Evolutionary conservation across 148 eudicot genomes (phyloP), one percentile per base, ranked within the genome.

Genomic region (Persicaria maculosa): DNA sequence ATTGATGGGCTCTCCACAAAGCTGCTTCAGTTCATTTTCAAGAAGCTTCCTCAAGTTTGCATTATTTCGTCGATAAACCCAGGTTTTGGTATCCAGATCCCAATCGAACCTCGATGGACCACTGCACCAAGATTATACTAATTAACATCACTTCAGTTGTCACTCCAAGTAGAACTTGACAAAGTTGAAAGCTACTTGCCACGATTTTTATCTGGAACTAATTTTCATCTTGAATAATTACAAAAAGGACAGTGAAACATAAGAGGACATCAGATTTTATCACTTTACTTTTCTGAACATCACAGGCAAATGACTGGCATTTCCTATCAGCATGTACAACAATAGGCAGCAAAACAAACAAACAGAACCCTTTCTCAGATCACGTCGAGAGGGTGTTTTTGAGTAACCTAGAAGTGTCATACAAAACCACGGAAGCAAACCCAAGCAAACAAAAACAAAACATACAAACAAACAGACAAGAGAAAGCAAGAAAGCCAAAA

Each of bases 71-170:
- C 93, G 81, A 58, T 91, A 91, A 17, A 91, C 70, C 93, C 97
- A 91, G 65, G 88, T 80, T 72, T 82, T 75, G 59, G 83, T 72
- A 81, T 72, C 74, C 55, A 57, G 79, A 83, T 91, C 93, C 93
- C 97, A 91, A 54, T 91, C 97, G 73, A 81, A 91, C 76, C 97
- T 84, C 52, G 93, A 75, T 0, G 97, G 97, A 31, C 97, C 93
- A 80, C 97, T 89, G 80, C 86, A 88, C 75, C 40, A 72, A 54
- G 20, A 78, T 48, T 16, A 59, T 62, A 22, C 25, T 22, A 68
- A 72, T 0, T 25, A 43, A 9, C 70, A 54, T 68, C 43, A 68
- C 72, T 44, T 71, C 43, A 17, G 31, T 47, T 45, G 16, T 48
- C 50, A 46, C 46, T 71, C 54, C 73, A 46, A 52, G 54, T 7